A percentile compares a stretch with the other conserved stretches of the same genome.
phyloP scores from a whole-genome alignment of 192 early-diverging fungal species.

The Backusella westeae region DNA sequence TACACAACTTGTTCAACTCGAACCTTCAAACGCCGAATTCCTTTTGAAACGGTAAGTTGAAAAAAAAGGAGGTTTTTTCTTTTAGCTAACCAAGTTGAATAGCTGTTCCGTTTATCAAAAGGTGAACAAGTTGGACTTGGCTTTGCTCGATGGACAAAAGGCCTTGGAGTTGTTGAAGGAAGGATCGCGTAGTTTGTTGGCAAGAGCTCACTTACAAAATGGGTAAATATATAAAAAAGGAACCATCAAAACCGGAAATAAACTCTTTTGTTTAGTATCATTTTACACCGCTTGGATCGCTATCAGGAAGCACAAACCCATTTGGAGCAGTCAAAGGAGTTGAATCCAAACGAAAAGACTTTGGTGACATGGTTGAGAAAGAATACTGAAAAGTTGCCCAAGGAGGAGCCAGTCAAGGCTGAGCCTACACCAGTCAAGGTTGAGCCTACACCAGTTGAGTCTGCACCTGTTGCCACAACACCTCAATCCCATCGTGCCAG shows the following conservation, averaged over 20 bases:
- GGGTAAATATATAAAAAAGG: constrained; percentile 37
- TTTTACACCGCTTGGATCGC: constrained; percentile 51
- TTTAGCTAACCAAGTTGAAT: neutral
- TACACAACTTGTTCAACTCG: constrained; percentile 60
- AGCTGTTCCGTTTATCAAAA: constrained; percentile 65
- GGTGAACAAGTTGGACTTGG: constrained; percentile 55
- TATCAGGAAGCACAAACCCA: constrained; percentile 60
- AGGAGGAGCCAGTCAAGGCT: constrained; percentile 18
- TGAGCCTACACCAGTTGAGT: neutral
- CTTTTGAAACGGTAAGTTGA: constrained; percentile 58
- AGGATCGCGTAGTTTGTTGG: constrained; percentile 46
- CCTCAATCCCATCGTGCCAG: neutral
- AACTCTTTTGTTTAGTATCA: constrained; percentile 35
- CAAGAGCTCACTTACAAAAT: constrained; percentile 66
- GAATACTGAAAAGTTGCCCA: constrained; percentile 58
- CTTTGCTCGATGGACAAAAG: constrained; percentile 64
- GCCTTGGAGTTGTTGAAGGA: constrained; percentile 55
- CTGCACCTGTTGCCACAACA: neutral
- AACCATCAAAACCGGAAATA: neutral
- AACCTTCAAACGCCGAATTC: constrained; percentile 62
- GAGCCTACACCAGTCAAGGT: neutral
- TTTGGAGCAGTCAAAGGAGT: constrained; percentile 42
- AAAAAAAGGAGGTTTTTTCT: neutral
- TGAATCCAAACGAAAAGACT: constrained; percentile 46
- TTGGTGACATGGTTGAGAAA: constrained; percentile 52